phyloP scores from a whole-genome alignment of 2,329 filamentous ascomycete genomes.

The Ascosphaera acerosa region DNA sequence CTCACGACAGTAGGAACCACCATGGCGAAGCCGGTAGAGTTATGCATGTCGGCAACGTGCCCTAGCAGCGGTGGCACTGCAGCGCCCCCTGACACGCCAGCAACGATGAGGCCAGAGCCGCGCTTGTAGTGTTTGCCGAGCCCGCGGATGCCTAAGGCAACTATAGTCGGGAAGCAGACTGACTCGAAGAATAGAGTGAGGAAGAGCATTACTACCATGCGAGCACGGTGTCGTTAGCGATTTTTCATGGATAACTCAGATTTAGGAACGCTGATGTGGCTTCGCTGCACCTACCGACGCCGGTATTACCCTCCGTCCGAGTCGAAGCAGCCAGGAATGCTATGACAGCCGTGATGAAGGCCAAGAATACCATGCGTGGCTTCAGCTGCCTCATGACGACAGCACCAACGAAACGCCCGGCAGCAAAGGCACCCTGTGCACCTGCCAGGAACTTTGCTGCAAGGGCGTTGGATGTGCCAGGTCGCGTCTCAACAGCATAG shows the following conservation, averaged over 20 bases:
- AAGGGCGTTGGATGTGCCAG: conserved; percentile 26
- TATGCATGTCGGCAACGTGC: conserved; percentile 36
- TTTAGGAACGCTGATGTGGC: background rate
- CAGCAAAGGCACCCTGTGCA: conserved; percentile 45
- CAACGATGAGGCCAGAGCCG: conserved; percentile 40
- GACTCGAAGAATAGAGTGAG: conserved; percentile 60
- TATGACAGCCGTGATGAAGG: conserved; percentile 38
- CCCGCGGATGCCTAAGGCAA: conserved; percentile 49
- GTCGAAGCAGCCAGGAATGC: conserved; percentile 29
- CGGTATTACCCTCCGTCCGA: conserved; percentile 22
- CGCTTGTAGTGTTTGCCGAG: conserved; percentile 48
- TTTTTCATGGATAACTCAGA: background rate
- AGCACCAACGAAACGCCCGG: conserved; percentile 44
- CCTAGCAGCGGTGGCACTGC: conserved; percentile 48
- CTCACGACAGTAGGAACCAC: conserved; percentile 32
- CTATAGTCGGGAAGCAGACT: conserved; percentile 61
- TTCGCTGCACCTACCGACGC: conserved; percentile 14
- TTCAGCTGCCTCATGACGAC: conserved; percentile 40
- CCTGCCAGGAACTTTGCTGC: conserved; percentile 47
- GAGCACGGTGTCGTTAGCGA: background rate
- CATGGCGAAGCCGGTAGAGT: conserved; percentile 37
- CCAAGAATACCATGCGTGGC: conserved; percentile 43
- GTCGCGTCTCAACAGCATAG: conserved; percentile 36
- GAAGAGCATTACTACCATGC: conserved; percentile 30
- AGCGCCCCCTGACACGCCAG: conserved; percentile 46